These are phyloP conservation scores for Colletotrichum scovillei DNA, from an alignment of 2,329 filamentous ascomycete genomes.

Conservation along the genomic window DNA sequence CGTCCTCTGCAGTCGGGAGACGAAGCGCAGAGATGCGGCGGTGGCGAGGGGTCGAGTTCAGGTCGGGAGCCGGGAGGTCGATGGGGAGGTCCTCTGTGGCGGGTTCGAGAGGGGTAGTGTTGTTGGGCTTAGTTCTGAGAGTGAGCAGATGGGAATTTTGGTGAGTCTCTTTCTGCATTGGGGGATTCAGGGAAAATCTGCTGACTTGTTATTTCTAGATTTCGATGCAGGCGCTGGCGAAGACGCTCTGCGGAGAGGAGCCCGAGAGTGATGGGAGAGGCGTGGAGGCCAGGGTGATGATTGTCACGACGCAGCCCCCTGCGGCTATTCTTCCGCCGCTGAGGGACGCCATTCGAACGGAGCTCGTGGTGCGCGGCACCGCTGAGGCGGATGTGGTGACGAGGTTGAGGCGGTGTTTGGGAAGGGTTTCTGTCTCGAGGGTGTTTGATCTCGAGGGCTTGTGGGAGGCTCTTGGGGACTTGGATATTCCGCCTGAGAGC, in stretches of 20 bases:
- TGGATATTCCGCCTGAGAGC: conserved; percentile 45
- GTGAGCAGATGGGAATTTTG: conserved; percentile 58
- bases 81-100: conserved; percentile 57
- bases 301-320: conserved; percentile 62
- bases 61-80: conserved; percentile 61
- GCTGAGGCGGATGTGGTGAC: conserved; percentile 33
- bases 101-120: conserved; percentile 63
- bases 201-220: conserved; percentile 46
- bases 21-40: conserved; percentile 46
- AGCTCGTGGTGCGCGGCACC: conserved; percentile 42
- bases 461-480: conserved; percentile 66
- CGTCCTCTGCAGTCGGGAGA: conserved; percentile 53
- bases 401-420: conserved; percentile 53
- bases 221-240: conserved; percentile 60
- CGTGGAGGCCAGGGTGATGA: conserved; percentile 45
- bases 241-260: conserved; percentile 46
- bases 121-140: conserved; percentile 65
- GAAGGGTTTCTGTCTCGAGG: conserved; percentile 63
- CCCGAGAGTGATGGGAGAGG: not conserved
- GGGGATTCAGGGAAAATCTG: not conserved
- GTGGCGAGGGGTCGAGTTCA: conserved; percentile 44
- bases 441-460: conserved; percentile 70
- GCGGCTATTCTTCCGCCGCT: conserved; percentile 54
- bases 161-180: conserved; percentile 47
- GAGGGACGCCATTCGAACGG: conserved; percentile 51